Base-by-base conservation (phyloP, 1,284 basidiomycete genomes). In the Filobasidium uniguttulatum region DNA sequence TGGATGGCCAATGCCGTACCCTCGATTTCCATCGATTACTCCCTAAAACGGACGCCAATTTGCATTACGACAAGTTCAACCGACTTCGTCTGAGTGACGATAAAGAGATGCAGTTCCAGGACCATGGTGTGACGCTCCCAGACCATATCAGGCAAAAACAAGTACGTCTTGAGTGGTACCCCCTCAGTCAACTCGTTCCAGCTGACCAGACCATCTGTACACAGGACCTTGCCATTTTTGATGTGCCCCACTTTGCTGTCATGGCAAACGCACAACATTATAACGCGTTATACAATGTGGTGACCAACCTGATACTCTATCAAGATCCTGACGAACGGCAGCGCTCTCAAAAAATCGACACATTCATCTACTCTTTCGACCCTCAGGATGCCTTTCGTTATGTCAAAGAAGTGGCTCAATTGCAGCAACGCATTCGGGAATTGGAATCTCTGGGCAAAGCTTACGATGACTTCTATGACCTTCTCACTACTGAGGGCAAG, bases 51-150 rank as follows among this genome's bases (percentile, higher is more conserved):
- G 81, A 88, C 57, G 86, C 86, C 3, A 80, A 76, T 1, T 77
- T 94, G 57, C 81, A 83, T 48, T 87, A 91, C 63, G 93, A 98
- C 74, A 89, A 87, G 65, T 96, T 96, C 73, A 97, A 98, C 66
- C 80, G 83, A 41, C 75, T 93, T 10, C 81, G 89, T 25, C 71
- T 94, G 45, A 80, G 83, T 36, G 86, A 82, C 60, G 81, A 43
- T 43, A 12, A 26, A 15, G 40, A 43, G 26, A 12, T 9, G 68
- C 74, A 54, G 54, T 66, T 65, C 56, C 43, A 67, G 31, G 63
- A 72, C n/a, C n/a, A n/a, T n/a, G n/a, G n/a, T n/a, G n/a, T n/a
- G 43, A n/a, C 57, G 58, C 46, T 67, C 63, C 46, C 67, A 71
- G 35, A 66, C 66, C 86, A 93, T 66, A 67, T 94, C 19, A 77